phyloP scores from a whole-genome alignment of 345 rosid genomes.

The Populus euphratica region DNA sequence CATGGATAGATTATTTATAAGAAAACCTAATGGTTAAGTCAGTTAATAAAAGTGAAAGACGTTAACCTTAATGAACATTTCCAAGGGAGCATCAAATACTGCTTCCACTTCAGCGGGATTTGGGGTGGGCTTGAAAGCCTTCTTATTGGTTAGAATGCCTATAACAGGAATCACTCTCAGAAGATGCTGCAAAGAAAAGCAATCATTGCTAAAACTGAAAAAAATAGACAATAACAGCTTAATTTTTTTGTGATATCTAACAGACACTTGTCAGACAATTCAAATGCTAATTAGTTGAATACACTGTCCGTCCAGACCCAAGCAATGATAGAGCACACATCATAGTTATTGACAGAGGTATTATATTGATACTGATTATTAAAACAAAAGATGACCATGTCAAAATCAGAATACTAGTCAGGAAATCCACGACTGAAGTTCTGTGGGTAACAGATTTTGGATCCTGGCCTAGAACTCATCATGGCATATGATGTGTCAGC shows the following conservation, averaged over 20 bases:
- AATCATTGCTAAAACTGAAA: conserved; percentile 13
- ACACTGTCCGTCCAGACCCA: neutral
- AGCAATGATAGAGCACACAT: neutral
- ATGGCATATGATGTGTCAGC: no score
- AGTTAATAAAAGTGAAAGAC: conserved; percentile 8
- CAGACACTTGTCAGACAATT: neutral
- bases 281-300: neutral
- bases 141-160: conserved; percentile 58
- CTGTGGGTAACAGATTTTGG: neutral
- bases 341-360: neutral
- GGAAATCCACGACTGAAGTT: neutral
- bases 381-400: neutral
- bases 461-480: no score
- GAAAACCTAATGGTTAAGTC: neutral
- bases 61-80: conserved; percentile 79
- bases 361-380: neutral
- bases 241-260: neutral
- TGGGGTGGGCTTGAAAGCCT: conserved; percentile 57
- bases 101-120: conserved; percentile 85
- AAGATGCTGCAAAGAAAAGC: conserved; percentile 61
- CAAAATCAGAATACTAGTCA: neutral
- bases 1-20: neutral
- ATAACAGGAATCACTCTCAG: conserved; percentile 83
- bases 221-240: neutral
- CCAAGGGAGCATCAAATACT: conserved; percentile 87